These are phyloP conservation scores for Suillus subluteus DNA, from an alignment of 768 basidiomycete species.

Conservation along the genomic window DNA sequence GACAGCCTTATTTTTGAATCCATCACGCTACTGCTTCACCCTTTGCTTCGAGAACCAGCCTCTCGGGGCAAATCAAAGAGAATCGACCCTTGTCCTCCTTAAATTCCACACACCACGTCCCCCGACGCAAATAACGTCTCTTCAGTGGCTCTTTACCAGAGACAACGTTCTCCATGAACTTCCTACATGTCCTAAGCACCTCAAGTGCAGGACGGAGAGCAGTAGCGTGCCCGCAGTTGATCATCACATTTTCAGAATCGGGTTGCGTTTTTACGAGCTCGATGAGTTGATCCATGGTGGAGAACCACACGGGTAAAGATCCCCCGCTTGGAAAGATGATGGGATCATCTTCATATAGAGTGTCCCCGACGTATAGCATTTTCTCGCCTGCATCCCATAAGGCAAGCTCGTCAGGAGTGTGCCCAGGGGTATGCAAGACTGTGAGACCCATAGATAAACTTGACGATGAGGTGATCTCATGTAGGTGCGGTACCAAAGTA, in stretches of 20 bases:
- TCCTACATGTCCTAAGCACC: slow-evolving; percentile 43
- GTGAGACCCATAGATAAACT: slow-evolving; percentile 38
- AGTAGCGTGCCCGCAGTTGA: slow-evolving; percentile 57
- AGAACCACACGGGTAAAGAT: slow-evolving; percentile 54
- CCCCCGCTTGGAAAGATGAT: slow-evolving; percentile 61
- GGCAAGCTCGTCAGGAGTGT: slow-evolving; percentile 62
- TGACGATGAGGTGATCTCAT: slow-evolving; percentile 33
- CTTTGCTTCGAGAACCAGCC: slow-evolving; percentile 45
- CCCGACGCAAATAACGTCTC: slow-evolving; percentile 35
- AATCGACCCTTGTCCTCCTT: slow-evolving; percentile 45
- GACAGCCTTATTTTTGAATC: background rate
- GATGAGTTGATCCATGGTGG: slow-evolving; percentile 47
- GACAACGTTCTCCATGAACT: slow-evolving; percentile 53
- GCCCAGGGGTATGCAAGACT: slow-evolving; percentile 59
- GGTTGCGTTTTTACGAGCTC: slow-evolving; percentile 40
- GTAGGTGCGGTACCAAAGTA: slow-evolving; percentile 46
- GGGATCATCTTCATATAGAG: slow-evolving; percentile 55
- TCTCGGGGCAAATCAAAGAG: slow-evolving; percentile 53
- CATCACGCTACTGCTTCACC: background rate
- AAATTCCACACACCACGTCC: slow-evolving; percentile 48
- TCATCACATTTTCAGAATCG: slow-evolving; percentile 32
- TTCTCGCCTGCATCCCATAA: slow-evolving; percentile 51
- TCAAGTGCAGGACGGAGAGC: slow-evolving; percentile 48
- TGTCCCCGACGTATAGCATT: slow-evolving; percentile 62
- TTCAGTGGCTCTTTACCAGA: slow-evolving; percentile 41